Percentiles rank a stretch among this genome's conserved stretches.
These are phyloP conservation scores for Conringia planisiliqua DNA, from an alignment of 345 rosid genomes.

Conservation along the genomic window DNA sequence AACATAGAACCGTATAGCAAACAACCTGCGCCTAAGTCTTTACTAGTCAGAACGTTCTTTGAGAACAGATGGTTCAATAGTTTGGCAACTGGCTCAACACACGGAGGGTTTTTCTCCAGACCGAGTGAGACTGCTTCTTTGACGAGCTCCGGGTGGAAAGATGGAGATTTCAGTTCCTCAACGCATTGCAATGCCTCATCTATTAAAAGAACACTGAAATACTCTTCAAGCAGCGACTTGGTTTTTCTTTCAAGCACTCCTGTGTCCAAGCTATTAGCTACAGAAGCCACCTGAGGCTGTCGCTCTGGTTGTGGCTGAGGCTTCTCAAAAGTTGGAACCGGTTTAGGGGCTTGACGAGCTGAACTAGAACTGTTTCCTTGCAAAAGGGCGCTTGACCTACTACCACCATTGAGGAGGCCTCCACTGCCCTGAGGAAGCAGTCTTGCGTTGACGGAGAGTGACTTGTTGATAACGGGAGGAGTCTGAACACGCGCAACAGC, in stretches of 20 bases:
- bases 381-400: conserved; percentile 71
- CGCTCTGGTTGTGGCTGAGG: background rate
- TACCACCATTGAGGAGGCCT: conserved; percentile 38
- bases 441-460: conserved; percentile 51
- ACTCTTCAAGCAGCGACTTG: conserved; percentile 62
- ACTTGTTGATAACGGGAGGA: conserved; percentile 38
- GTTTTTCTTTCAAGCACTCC: conserved; percentile 59
- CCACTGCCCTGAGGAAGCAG: conserved; percentile 79
- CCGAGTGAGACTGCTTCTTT: conserved; percentile 80
- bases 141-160: conserved; percentile 66
- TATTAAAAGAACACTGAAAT: conserved; percentile 46
- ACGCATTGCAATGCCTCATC: conserved; percentile 82
- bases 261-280: conserved; percentile 33
- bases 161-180: conserved; percentile 65
- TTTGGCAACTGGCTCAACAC: conserved; percentile 44
- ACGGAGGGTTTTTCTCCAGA: conserved; percentile 66
- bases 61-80: conserved; percentile 51
- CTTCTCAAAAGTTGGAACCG: conserved; percentile 11
- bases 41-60: conserved; percentile 47
- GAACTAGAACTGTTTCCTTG: conserved; percentile 46
- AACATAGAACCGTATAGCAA: conserved; percentile 60
- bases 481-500: conserved; percentile 38
- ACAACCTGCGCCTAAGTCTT: conserved; percentile 65
- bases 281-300: conserved; percentile 13
- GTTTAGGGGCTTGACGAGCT: background rate